Conservation (phyloP, 768 basidiomycete genomes). For the Saitozyma sp. region DNA sequence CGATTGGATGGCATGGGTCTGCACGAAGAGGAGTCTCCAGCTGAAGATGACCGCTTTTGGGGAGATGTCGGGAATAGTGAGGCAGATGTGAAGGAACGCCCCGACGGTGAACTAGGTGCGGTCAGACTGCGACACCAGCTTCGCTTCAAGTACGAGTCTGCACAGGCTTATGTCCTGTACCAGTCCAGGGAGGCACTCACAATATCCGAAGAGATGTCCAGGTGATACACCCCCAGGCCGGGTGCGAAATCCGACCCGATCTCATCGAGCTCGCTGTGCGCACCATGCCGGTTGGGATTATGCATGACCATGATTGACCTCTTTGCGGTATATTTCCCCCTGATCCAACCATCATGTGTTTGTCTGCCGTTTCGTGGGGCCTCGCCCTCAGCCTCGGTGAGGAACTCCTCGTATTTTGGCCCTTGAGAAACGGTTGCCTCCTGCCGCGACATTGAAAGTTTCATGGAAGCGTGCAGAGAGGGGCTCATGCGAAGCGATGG, state of each 20-base stretch:
- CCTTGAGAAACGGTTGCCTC: conserved; percentile 15
- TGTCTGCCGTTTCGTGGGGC: not conserved
- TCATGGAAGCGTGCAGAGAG: conserved; percentile 3
- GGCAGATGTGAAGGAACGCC: conserved; percentile 15
- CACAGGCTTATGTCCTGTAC: not conserved
- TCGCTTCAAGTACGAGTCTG: no score
- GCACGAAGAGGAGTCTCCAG: conserved; percentile 23
- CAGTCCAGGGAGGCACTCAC: conserved; percentile 8
- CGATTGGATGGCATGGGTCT: conserved; percentile 29
- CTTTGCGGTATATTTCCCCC: conserved; percentile 8
- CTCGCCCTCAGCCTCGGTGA: not conserved
- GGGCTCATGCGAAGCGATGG: conserved; percentile 3
- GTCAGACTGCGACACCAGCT: no score
- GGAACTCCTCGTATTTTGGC: conserved; percentile 20
- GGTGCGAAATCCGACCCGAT: conserved; percentile 12
- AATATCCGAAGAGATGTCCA: conserved; percentile 24
- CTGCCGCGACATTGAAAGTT: conserved; percentile 19
- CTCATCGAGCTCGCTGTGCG: conserved; percentile 24
- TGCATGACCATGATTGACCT: conserved; percentile 20
- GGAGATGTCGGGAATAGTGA: conserved; percentile 22
- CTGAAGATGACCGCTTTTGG: conserved; percentile 33
- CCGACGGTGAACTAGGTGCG: conserved; percentile 21
- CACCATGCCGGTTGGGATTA: conserved; percentile 24
- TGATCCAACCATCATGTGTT: conserved; percentile 21
- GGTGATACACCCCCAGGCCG: conserved; percentile 18